phyloP scores from a whole-genome alignment of 2,329 filamentous ascomycete genomes.

The Macrophomina pseudophaseolina region DNA sequence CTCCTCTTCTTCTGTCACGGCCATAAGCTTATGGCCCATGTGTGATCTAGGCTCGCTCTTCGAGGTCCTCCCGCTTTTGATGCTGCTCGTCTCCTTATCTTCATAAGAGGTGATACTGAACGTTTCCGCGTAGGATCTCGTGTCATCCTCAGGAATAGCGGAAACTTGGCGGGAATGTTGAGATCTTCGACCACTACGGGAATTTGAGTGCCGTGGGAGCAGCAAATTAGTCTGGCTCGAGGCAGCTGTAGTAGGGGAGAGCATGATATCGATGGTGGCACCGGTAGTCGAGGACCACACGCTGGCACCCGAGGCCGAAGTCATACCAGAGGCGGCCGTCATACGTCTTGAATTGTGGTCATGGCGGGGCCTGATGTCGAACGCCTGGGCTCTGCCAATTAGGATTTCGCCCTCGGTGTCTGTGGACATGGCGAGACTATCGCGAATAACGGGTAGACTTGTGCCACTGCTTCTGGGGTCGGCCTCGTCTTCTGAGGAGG shows the following conservation, averaged over 20 bases:
- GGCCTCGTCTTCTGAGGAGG: slow-evolving; percentile 43
- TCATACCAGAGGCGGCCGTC: slow-evolving; percentile 14
- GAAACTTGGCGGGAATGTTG: slow-evolving; percentile 45
- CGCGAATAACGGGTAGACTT: slow-evolving; percentile 34
- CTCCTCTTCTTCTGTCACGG: slow-evolving; percentile 57
- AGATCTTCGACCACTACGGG: slow-evolving; percentile 32
- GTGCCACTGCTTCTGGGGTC: slow-evolving; percentile 21
- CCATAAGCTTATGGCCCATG: slow-evolving; percentile 48
- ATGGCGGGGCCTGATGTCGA: slow-evolving; percentile 37
- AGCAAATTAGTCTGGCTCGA: slow-evolving; percentile 32
- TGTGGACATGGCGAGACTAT: slow-evolving; percentile 36
- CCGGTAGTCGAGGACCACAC: slow-evolving; percentile 41
- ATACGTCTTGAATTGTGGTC: neutral
- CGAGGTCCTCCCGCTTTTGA: slow-evolving; percentile 40
- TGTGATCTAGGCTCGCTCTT: slow-evolving; percentile 39
- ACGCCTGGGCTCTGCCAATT: slow-evolving; percentile 45
- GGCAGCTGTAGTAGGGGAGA: slow-evolving; percentile 35
- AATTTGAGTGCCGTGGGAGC: slow-evolving; percentile 29
- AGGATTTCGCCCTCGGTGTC: slow-evolving; percentile 41
- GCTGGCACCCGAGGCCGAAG: slow-evolving; percentile 37
- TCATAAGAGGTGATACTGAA: slow-evolving; percentile 9
- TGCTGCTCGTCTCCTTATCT: slow-evolving; percentile 30
- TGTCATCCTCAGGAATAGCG: slow-evolving; percentile 41
- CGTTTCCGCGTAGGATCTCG: neutral
- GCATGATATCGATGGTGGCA: slow-evolving; percentile 48